Percentiles rank a stretch among this genome's conserved stretches.
These are phyloP conservation scores for Bathelium albidoporum DNA, from an alignment of 495 filamentous ascomycete species.

Conservation along the genomic window DNA sequence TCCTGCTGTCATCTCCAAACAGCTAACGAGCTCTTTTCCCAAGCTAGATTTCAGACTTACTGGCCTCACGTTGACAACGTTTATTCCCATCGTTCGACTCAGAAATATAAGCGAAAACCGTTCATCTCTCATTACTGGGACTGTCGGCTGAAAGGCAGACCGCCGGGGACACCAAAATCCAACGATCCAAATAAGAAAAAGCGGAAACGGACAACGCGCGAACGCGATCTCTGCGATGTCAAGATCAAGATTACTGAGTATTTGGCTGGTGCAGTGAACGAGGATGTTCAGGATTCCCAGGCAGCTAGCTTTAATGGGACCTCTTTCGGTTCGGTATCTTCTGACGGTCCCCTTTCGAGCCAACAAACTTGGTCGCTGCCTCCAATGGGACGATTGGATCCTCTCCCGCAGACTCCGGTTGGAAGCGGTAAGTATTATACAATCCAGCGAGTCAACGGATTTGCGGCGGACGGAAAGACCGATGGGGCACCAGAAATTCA, in stretches of 20 bases:
- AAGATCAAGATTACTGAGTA: conserved; percentile 91
- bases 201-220: conserved; percentile 65
- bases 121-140: conserved; percentile 86
- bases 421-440: conserved; percentile 29
- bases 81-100: conserved; percentile 82
- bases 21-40: not conserved
- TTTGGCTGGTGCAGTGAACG: conserved; percentile 39
- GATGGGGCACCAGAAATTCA: conserved; percentile 57
- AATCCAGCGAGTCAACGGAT: conserved; percentile 58
- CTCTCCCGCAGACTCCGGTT: not conserved
- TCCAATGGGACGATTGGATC: not conserved
- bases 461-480: conserved; percentile 62
- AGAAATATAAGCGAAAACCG: conserved; percentile 73
- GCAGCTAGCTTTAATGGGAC: conserved; percentile 2
- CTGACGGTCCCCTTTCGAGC: not conserved
- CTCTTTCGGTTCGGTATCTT: not conserved
- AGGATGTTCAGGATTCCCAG: conserved; percentile 1
- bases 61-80: conserved; percentile 89
- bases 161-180: conserved; percentile 74
- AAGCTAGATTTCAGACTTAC: conserved; percentile 66
- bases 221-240: conserved; percentile 75
- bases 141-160: conserved; percentile 76
- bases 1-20: not conserved
- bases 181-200: conserved; percentile 84
- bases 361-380: conserved; percentile 1